A percentile compares a stretch with the other conserved stretches of the same genome.
Evolutionary conservation across 257 asterid genomes (phyloP).

Genomic region (Verbena officinalis): DNA sequence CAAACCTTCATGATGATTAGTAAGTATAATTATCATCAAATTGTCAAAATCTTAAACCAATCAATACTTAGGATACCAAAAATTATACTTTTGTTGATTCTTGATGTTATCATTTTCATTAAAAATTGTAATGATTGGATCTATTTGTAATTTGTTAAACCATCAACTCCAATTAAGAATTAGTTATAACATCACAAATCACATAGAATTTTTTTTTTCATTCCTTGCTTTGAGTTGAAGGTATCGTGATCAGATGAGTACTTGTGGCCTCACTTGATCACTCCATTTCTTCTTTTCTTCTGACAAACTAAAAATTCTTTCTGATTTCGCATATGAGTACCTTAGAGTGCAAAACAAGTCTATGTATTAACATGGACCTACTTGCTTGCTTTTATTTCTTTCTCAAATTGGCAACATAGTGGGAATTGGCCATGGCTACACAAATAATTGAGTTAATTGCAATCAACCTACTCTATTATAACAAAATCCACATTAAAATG

Average conservation of each 20-base stretch:
- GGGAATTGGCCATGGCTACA: neutral
- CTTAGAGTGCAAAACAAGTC: conserved; percentile 43
- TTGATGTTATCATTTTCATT: too few relatives aligned
- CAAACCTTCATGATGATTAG: too few relatives aligned
- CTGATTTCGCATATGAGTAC: neutral
- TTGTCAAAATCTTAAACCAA: too few relatives aligned
- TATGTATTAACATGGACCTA: conserved; percentile 17
- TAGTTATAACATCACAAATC: neutral
- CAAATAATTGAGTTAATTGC: too few relatives aligned
- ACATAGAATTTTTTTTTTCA: neutral
- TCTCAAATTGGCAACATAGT: neutral
- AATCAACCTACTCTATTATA: too few relatives aligned
- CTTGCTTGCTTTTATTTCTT: neutral
- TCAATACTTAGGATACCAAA: too few relatives aligned
- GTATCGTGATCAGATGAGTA: conserved; percentile 12
- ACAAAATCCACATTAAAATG: too few relatives aligned
- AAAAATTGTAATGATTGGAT: too few relatives aligned
- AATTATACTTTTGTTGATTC: too few relatives aligned
- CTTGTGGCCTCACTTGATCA: conserved; percentile 23
- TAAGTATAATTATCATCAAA: too few relatives aligned
- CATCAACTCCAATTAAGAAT: neutral
- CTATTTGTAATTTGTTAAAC: neutral
- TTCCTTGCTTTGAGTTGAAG: conserved; percentile 8
- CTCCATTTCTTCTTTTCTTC: conserved; percentile 8
- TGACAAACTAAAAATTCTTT: conserved; percentile 5